Evolutionary conservation across 257 asterid genomes (phyloP), one percentile per base, ranked within the genome.

Genomic region (Nyctanthes arbortristis): DNA sequence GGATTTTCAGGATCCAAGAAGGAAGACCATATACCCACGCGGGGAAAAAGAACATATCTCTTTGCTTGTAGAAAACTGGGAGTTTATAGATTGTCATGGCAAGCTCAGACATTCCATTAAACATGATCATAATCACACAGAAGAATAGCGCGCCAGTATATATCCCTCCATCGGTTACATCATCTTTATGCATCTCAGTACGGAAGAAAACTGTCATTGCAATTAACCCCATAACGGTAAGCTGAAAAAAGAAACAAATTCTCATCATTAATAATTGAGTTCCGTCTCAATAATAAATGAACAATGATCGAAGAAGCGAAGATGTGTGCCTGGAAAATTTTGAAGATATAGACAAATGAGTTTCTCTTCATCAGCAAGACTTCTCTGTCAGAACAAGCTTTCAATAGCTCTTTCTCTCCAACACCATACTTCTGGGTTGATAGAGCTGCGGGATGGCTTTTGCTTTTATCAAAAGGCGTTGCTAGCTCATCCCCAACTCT

Each of bases 51-150:
- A 34, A 84, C 73, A 84, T 82, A 60, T 90, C 86, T 70, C 94
- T 73, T 67, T 90, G 97, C 78, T 90, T 90, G 79, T 83, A 90
- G 81, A 88, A 90, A 52, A 88, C 90, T 0, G 97, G 96, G 74
- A 90, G 93, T 86, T 82, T 88, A 67, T 25, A 68, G 29, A 88
- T 80, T 24, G 93, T 88, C 85, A 88, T 62, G 47, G 90, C 64
- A 73, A 88, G 68, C 81, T 88, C 97, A 1, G 88, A 59, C 78
- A 85, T 45, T 65, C 93, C 97, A 1, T 86, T 85, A 78, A 87
- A 89, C 90, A 87, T 83, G 75, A 79, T 39, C 69, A 65, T 61
- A 20, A 65, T 20, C n/a, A 89, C 79, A 1, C 62, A 35, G 27
- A 28, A 85, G 79, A 89, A 81, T 1, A 87, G 70, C 24, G 87